Percentiles rank a stretch among this genome's conserved stretches.
Conservation (phyloP, 441 rosid genomes). For the Gossypium lobatum region DNA sequence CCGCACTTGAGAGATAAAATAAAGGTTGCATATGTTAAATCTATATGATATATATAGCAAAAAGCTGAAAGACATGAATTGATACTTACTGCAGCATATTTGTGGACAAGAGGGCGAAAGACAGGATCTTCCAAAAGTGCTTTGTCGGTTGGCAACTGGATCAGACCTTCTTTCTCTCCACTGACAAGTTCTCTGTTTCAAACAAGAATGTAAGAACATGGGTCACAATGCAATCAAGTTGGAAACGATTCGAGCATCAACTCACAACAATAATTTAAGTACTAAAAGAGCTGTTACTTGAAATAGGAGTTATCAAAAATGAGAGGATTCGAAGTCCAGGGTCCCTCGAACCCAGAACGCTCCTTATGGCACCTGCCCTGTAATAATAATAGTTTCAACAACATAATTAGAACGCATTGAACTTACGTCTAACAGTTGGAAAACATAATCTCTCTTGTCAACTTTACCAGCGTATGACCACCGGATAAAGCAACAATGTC, state of each 20-base stretch:
- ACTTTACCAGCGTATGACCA: constrained; percentile 51
- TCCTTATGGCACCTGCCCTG: constrained; percentile 67
- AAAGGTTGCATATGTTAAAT: neutral
- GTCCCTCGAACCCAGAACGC: constrained; percentile 59
- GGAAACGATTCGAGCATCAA: neutral
- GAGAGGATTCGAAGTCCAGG: constrained; percentile 56
- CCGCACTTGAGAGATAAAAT: neutral
- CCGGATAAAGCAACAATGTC: constrained; percentile 54
- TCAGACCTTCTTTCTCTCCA: constrained; percentile 51
- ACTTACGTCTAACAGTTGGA: neutral
- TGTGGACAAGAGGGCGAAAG: constrained; percentile 43
- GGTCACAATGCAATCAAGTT: neutral
- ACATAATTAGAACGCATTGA: neutral
- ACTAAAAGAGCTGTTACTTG: constrained; percentile 26
- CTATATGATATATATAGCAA: neutral
- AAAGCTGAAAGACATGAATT: neutral
- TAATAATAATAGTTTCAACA: neutral
- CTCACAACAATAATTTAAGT: neutral
- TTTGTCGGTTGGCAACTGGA: constrained; percentile 52
- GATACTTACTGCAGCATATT: constrained; percentile 42
- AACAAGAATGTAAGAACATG: neutral
- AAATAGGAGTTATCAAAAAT: constrained; percentile 54
- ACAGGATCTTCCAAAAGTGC: constrained; percentile 45
- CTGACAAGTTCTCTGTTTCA: constrained; percentile 40
- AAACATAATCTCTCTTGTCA: neutral